Percentiles rank a stretch among this genome's conserved stretches.
Evolutionary conservation across 2,329 filamentous ascomycete species (phyloP).

Genomic region (Arthrobotrys megalospora): DNA sequence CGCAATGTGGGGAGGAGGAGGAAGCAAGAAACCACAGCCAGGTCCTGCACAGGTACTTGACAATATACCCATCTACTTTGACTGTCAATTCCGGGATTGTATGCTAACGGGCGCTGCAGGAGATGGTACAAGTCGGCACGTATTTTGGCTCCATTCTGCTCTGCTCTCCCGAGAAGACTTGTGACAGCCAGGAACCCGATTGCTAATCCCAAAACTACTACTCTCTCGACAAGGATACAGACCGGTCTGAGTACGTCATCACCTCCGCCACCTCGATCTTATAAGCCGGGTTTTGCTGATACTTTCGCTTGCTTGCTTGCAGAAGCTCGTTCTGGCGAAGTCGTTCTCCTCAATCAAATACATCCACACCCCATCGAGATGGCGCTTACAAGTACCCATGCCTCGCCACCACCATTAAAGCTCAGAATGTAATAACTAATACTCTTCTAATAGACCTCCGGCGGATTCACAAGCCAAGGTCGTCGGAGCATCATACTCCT

Average conservation of each 20-base stretch:
- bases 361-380: slow-evolving; percentile 73
- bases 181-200: slow-evolving; percentile 25
- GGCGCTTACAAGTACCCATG: slow-evolving; percentile 71
- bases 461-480: slow-evolving; percentile 69
- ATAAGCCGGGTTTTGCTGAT: slow-evolving; percentile 17
- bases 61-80: not conserved
- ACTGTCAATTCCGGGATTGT: not conserved
- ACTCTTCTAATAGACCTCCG: slow-evolving; percentile 56
- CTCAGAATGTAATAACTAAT: slow-evolving; percentile 12
- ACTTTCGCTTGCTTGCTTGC: not conserved
- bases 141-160: slow-evolving; percentile 65
- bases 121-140: slow-evolving; percentile 99
- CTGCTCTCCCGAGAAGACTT: slow-evolving; percentile 18
- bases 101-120: slow-evolving; percentile 71
- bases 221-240: slow-evolving; percentile 59
- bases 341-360: slow-evolving; percentile 68
- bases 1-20: slow-evolving; percentile 54
- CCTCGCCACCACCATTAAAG: slow-evolving; percentile 9
- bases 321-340: slow-evolving; percentile 82
- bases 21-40: slow-evolving; percentile 53
- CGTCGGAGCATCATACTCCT: slow-evolving; percentile 94
- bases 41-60: slow-evolving; percentile 56
- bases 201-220: slow-evolving; percentile 62
- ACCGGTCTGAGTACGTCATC: slow-evolving; percentile 64
- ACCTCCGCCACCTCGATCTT: not conserved